These are phyloP conservation scores for Drechslera avenae DNA, from an alignment of 2,329 filamentous ascomycete genomes.

Conservation along the genomic window DNA sequence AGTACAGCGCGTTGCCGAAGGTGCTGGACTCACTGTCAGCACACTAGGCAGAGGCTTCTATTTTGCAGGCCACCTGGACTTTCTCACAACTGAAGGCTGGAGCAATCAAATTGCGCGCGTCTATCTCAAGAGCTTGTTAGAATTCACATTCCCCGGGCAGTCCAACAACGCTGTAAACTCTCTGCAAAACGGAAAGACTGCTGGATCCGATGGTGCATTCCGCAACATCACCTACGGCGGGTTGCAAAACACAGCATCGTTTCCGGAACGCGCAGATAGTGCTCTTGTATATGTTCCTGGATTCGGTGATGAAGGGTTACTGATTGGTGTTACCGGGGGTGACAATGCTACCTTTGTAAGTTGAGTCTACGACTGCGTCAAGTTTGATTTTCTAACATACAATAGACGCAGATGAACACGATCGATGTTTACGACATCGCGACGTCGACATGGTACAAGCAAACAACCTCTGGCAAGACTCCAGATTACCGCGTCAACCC, in stretches of 20 bases:
- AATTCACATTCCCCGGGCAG: slow-evolving; percentile 76
- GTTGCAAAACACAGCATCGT: slow-evolving; percentile 67
- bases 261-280: slow-evolving; percentile 76
- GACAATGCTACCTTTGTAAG: slow-evolving; percentile 68
- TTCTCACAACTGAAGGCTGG: slow-evolving; percentile 68
- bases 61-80: slow-evolving; percentile 77
- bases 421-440: slow-evolving; percentile 84
- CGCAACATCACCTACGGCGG: slow-evolving; percentile 76
- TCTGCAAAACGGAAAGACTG: slow-evolving; percentile 59
- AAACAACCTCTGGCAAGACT: slow-evolving; percentile 65
- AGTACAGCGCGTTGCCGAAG: slow-evolving; percentile 74
- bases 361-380: not conserved
- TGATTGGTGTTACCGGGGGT: slow-evolving; percentile 79
- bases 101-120: slow-evolving; percentile 66
- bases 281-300: slow-evolving; percentile 76
- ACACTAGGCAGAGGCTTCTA: slow-evolving; percentile 75
- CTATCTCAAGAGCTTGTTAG: slow-evolving; percentile 74
- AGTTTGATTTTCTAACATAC: slow-evolving; percentile 10
- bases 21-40: slow-evolving; percentile 72
- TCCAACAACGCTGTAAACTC: slow-evolving; percentile 66
- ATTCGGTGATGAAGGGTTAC: slow-evolving; percentile 74
- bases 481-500: slow-evolving; percentile 66
- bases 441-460: slow-evolving; percentile 72
- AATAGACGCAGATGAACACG: slow-evolving; percentile 67
- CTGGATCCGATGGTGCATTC: slow-evolving; percentile 67